Percentiles rank a stretch among this genome's conserved stretches.
These are phyloP conservation scores for Leccinellum luteum DNA, from an alignment of 768 basidiomycete genomes.

Conservation along the genomic window DNA sequence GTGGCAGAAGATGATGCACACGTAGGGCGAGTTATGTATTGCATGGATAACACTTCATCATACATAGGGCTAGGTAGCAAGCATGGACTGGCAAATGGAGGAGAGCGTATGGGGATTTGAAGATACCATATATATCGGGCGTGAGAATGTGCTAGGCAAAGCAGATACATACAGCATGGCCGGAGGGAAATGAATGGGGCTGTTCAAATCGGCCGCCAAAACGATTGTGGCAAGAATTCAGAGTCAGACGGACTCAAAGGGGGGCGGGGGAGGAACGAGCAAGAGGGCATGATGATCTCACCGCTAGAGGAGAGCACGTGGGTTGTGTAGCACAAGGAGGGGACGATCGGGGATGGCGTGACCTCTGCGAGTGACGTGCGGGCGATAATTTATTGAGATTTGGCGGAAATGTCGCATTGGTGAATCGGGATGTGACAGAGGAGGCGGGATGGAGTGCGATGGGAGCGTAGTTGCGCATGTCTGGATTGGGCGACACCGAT, in stretches of 20 bases:
- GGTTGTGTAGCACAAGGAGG: not conserved
- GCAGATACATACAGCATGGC: slow-evolving; percentile 8
- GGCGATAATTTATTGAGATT: not conserved
- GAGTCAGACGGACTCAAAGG: not conserved
- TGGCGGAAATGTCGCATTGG: not conserved
- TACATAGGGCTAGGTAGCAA: not conserved
- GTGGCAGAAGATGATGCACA: not conserved
- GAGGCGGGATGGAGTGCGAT: slow-evolving; percentile 7
- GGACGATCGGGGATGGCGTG: not conserved
- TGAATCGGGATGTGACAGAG: not conserved
- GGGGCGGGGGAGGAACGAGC: not conserved
- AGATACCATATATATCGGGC: slow-evolving; percentile 10
- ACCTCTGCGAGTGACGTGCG: not conserved
- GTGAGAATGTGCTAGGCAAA: not conserved
- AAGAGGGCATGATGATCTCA: not conserved
- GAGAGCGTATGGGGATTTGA: not conserved
- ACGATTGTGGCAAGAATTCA: slow-evolving; percentile 3
- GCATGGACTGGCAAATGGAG: not conserved
- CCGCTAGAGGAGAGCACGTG: not conserved
- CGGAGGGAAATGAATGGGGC: slow-evolving; percentile 4
- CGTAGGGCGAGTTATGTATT: not conserved
- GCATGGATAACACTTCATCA: not conserved
- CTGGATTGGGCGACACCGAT: slow-evolving; percentile 5
- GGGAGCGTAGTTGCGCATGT: slow-evolving; percentile 15
- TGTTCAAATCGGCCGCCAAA: slow-evolving; percentile 8